These are phyloP conservation scores for Boehmeria nivea DNA, from an alignment of 306 rosid species.

Conservation along the genomic window DNA sequence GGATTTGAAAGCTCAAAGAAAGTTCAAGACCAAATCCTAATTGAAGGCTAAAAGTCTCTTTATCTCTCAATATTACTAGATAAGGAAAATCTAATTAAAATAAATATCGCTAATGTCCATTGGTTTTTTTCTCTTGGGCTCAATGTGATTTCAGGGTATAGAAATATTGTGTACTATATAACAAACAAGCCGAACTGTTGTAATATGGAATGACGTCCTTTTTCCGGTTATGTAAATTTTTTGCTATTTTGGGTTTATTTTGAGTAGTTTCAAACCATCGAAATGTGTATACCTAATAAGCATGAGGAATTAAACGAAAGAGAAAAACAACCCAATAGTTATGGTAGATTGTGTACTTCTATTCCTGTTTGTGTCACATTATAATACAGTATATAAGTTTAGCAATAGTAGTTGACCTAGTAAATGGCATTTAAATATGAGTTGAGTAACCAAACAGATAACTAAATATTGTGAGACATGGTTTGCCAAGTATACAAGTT, in stretches of 20 bases:
- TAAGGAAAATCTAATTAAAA: conserved; percentile 5
- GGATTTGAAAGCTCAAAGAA: conserved; percentile 45
- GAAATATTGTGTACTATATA: conserved; percentile 23
- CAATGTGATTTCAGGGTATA: conserved; percentile 21
- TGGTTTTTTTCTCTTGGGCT: conserved; percentile 23
- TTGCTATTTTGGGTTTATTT: neutral
- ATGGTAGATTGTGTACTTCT: no score
- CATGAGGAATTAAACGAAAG: no score
- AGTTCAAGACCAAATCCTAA: conserved; percentile 38
- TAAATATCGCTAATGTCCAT: conserved; percentile 21
- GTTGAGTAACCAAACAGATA: neutral
- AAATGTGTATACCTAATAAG: no score
- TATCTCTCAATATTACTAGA: conserved; percentile 7
- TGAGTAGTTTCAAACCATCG: no score
- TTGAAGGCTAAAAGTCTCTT: neutral
- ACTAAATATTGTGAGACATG: no score
- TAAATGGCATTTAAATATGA: neutral
- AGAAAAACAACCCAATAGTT: neutral
- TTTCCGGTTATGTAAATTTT: conserved; percentile 1
- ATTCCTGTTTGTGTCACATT: no score
- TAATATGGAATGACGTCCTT: conserved; percentile 13
- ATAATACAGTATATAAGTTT: no score
- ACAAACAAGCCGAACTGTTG: neutral
- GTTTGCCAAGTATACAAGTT: no score
- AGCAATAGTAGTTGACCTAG: neutral